These are phyloP conservation scores for Acidiella bohemica DNA, from an alignment of 495 filamentous ascomycete genomes.

Conservation along the genomic window DNA sequence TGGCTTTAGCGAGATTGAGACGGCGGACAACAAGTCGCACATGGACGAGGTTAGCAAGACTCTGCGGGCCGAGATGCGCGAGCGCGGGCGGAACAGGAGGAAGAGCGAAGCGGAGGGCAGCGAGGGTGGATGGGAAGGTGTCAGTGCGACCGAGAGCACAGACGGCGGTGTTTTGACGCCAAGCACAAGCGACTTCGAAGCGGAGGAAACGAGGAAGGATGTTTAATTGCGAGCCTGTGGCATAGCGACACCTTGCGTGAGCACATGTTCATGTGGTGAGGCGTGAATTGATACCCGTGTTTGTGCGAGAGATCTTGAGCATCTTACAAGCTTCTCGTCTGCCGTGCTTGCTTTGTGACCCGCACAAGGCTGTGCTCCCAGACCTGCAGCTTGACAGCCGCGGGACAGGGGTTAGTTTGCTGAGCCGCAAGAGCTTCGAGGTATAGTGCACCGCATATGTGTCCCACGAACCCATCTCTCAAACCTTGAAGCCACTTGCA, in stretches of 20 bases:
- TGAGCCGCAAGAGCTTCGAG: too few species aligned
- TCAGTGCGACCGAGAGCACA: too few species aligned
- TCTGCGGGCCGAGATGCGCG: conserved; percentile 78
- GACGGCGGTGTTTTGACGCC: conserved; percentile 2
- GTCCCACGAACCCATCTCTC: too few species aligned
- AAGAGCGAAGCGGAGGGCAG: conserved; percentile 28
- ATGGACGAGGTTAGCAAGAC: conserved; percentile 73
- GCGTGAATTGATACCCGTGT: too few species aligned
- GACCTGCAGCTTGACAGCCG: too few species aligned
- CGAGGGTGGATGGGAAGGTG: conserved; percentile 49
- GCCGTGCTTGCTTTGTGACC: too few species aligned
- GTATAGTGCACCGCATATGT: too few species aligned
- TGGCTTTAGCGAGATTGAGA: conserved; percentile 50
- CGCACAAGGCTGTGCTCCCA: too few species aligned
- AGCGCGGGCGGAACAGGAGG: conserved; percentile 63
- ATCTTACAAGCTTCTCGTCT: too few species aligned
- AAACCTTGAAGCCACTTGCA: too few species aligned
- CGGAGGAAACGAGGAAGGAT: conserved; percentile 3
- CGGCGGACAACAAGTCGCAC: conserved; percentile 38
- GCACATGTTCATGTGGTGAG: not conserved
- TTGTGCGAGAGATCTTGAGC: too few species aligned
- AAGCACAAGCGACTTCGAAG: not conserved
- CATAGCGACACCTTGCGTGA: not conserved
- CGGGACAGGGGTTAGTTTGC: too few species aligned
- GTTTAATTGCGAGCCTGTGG: not conserved